A percentile compares a stretch with the other conserved stretches of the same genome.
phyloP scores from a whole-genome alignment of 169 alveolate genomes.

The Eimeria falciformis region DNA sequence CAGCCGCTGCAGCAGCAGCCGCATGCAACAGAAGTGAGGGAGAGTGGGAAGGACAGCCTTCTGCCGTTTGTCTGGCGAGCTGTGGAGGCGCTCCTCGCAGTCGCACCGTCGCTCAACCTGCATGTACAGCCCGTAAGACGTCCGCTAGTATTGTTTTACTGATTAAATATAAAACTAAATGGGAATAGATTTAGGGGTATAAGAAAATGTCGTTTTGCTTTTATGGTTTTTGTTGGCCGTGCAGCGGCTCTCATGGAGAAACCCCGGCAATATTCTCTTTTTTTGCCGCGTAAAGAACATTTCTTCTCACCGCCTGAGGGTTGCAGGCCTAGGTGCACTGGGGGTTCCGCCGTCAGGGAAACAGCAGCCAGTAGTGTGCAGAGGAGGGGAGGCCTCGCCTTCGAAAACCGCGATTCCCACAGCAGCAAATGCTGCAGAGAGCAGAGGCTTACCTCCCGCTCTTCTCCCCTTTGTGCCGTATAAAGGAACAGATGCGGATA shows the following conservation, averaged over 20 bases:
- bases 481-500: not conserved
- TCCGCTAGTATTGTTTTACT: not conserved
- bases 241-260: constrained; percentile 65
- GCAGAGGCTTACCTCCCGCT: not conserved
- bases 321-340: not conserved
- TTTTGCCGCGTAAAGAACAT: constrained; percentile 27
- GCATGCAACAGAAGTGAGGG: not conserved
- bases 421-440: constrained; percentile 1
- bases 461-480: not conserved
- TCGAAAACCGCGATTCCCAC: not conserved
- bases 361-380: constrained; percentile 1
- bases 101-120: constrained; percentile 54
- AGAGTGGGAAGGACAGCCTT: not conserved
- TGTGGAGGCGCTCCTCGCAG: constrained; percentile 43
- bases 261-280: not conserved
- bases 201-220: not conserved
- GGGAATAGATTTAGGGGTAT: not conserved
- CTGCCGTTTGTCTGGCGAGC: constrained; percentile 35
- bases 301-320: not conserved
- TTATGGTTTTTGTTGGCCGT: not conserved
- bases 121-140: constrained; percentile 46
- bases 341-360: not conserved
- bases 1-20: not conserved
- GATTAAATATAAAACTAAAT: no score
- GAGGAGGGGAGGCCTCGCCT: not conserved